Conservation (phyloP, 148 eudicot genomes). For the Arctostaphylos glauca region DNA sequence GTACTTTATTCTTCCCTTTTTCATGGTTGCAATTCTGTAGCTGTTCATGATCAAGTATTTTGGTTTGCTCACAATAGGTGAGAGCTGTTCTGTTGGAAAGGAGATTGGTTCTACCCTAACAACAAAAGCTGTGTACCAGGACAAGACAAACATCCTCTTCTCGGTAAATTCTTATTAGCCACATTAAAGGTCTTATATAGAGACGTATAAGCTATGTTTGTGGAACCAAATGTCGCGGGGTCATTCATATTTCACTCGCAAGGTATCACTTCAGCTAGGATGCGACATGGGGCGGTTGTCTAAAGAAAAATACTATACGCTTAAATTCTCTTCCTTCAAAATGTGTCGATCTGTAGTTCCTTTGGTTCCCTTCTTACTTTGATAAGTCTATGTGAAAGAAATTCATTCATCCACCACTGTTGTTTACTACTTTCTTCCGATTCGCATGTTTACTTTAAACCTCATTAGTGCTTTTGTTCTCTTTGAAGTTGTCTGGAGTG, state of each 20-base stretch:
- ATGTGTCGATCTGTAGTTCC: background rate
- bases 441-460: background rate
- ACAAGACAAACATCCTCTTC: conserved; percentile 92
- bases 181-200: background rate
- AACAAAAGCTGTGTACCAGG: conserved; percentile 92
- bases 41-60: conserved; percentile 5
- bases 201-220: background rate
- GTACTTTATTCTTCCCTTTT: conserved; percentile 8
- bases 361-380: background rate
- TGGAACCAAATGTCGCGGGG: background rate
- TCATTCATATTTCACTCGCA: background rate
- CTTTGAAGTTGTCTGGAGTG: conserved; percentile 11
- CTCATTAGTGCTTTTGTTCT: background rate
- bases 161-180: conserved; percentile 63
- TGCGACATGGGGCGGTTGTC: background rate
- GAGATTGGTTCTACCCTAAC: conserved; percentile 73
- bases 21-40: background rate
- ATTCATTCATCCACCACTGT: background rate
- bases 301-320: background rate
- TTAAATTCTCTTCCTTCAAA: background rate
- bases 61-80: conserved; percentile 55
- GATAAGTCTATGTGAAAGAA: background rate
- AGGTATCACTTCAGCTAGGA: background rate
- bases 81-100: conserved; percentile 96
- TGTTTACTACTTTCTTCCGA: background rate